A percentile compares a stretch with the other conserved stretches of the same genome.
Conservation (phyloP, 1,139 yeast genomes). For the Candida sojae region DNA sequence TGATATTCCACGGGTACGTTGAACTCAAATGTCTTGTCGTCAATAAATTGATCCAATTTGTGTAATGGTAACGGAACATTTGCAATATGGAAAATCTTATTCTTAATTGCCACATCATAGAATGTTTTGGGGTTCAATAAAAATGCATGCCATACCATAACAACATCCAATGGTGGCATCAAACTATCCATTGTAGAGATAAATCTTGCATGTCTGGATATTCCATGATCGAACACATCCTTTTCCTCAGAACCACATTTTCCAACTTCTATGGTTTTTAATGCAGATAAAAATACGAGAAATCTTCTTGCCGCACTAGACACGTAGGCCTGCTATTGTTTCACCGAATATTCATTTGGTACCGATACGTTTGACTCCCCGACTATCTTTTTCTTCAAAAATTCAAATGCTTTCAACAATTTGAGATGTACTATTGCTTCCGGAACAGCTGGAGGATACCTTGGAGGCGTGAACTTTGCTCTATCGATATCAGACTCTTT, state of each 20-base stretch:
- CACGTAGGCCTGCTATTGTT: constrained; percentile 32
- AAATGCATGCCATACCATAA: constrained; percentile 42
- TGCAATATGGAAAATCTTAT: constrained; percentile 23
- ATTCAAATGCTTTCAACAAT: constrained; percentile 28
- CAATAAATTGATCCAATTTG: constrained; percentile 21
- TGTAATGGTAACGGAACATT: constrained; percentile 28
- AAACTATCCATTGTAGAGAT: background rate
- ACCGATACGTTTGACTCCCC: constrained; percentile 9
- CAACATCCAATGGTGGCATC: constrained; percentile 37
- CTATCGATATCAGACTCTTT: background rate
- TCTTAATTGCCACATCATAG: constrained; percentile 29
- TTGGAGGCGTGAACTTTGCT: background rate
- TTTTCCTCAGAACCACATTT: constrained; percentile 3
- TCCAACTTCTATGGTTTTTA: constrained; percentile 8
- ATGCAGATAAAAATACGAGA: constrained; percentile 24
- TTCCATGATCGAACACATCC: constrained; percentile 2
- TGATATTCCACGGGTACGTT: constrained; percentile 11
- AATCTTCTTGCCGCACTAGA: constrained; percentile 32
- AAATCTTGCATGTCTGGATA: constrained; percentile 1
- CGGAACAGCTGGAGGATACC: background rate
- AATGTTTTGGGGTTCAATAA: constrained; percentile 20
- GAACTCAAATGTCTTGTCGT: constrained; percentile 22
- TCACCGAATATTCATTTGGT: constrained; percentile 15
- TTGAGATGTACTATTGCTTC: constrained; percentile 28
- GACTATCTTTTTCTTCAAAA: constrained; percentile 21